Evolutionary conservation across 257 asterid genomes (phyloP).

Genomic region (Primulina huaijiensis): DNA sequence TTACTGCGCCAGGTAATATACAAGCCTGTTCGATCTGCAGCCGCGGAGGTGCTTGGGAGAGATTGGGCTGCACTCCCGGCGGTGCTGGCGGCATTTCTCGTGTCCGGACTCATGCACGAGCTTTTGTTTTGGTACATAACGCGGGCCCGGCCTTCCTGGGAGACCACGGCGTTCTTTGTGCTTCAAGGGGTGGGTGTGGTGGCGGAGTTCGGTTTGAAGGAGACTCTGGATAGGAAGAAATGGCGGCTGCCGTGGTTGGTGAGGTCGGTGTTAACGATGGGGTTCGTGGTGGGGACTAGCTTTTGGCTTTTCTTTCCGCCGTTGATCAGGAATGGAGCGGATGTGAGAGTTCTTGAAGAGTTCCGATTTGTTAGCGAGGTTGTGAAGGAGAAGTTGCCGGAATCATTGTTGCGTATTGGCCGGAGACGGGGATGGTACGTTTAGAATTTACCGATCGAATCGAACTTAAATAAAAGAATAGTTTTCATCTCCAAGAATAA

Average conservation of each 20-base stretch:
- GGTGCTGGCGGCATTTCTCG: conserved; percentile 43
- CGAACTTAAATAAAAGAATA: no score
- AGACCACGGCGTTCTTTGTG: conserved; percentile 55
- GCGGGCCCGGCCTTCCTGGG: conserved; percentile 58
- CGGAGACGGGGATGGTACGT: not conserved
- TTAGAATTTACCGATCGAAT: no score
- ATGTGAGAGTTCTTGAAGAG: conserved; percentile 31
- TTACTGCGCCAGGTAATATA: conserved; percentile 44
- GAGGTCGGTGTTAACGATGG: conserved; percentile 33
- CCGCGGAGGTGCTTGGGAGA: conserved; percentile 26
- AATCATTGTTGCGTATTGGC: conserved; percentile 1
- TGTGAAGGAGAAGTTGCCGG: conserved; percentile 18
- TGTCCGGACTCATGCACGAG: conserved; percentile 73
- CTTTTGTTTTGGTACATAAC: conserved; percentile 42
- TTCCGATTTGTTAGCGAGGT: conserved; percentile 17
- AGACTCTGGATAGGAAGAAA: conserved; percentile 15
- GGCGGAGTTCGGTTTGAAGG: conserved; percentile 38
- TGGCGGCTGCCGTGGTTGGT: conserved; percentile 35
- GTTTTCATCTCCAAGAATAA: no score
- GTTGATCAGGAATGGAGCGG: conserved; percentile 39
- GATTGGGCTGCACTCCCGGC: conserved; percentile 32
- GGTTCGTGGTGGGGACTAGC: conserved; percentile 39
- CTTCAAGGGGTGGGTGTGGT: conserved; percentile 53
- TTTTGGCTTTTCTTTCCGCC: conserved; percentile 48
- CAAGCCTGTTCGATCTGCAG: conserved; percentile 40